phyloP scores from a whole-genome alignment of 345 rosid genomes.

The Brassica incana region DNA sequence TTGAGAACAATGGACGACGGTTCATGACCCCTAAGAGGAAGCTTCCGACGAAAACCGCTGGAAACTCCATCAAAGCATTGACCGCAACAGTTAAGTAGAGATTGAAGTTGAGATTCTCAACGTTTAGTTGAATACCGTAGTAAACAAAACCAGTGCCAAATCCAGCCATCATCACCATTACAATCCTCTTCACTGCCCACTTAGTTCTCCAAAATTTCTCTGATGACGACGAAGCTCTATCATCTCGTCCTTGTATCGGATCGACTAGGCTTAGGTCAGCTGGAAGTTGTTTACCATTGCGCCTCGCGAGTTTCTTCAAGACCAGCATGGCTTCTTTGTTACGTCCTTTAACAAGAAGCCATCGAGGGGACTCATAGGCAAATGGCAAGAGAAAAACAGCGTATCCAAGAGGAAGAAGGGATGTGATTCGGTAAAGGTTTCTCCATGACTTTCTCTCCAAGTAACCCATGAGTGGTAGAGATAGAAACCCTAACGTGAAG shows the following conservation, averaged over 20 bases:
- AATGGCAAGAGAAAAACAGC: slow-evolving; percentile 49
- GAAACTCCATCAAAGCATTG: slow-evolving; percentile 77
- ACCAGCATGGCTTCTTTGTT: slow-evolving; percentile 55
- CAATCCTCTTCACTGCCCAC: slow-evolving; percentile 66
- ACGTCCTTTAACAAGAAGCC: slow-evolving; percentile 61
- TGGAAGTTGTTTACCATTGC: slow-evolving; percentile 56
- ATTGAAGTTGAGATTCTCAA: slow-evolving; percentile 65
- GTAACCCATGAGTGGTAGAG: slow-evolving; percentile 61
- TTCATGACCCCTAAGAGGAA: slow-evolving; percentile 49
- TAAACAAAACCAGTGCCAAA: slow-evolving; percentile 73
- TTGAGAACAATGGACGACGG: slow-evolving; percentile 55
- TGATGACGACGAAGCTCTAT: slow-evolving; percentile 1
- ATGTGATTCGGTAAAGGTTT: slow-evolving; percentile 47
- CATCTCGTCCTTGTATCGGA: slow-evolving; percentile 24
- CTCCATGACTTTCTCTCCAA: slow-evolving; percentile 65
- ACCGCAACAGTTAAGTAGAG: slow-evolving; percentile 58
- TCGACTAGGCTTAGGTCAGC: slow-evolving; percentile 42
- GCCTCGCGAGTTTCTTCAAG: slow-evolving; percentile 46
- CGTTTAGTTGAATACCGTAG: slow-evolving; percentile 72
- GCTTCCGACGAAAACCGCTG: slow-evolving; percentile 58
- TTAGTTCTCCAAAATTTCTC: slow-evolving; percentile 58
- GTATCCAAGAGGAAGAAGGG: slow-evolving; percentile 55
- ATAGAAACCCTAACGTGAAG: slow-evolving; percentile 65
- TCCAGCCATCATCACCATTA: slow-evolving; percentile 54
- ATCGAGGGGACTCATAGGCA: slow-evolving; percentile 74